Conservation (phyloP, 1,139 yeast species). For the Magnusiomyces fungicola region DNA sequence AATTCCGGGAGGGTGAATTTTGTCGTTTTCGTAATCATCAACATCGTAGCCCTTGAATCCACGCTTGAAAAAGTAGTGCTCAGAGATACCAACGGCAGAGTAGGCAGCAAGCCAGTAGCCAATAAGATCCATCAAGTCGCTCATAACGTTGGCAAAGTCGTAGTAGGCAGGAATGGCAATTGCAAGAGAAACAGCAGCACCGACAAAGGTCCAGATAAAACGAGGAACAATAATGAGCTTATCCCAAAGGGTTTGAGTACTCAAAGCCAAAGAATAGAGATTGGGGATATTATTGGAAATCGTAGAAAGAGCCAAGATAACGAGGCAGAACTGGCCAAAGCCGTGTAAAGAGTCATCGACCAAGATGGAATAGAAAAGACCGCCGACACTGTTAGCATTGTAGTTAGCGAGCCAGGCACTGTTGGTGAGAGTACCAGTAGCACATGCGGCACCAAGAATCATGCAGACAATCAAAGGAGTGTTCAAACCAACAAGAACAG, state of each 20-base stretch:
- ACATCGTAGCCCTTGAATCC: slow-evolving; percentile 58
- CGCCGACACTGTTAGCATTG: slow-evolving; percentile 59
- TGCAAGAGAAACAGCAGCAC: slow-evolving; percentile 71
- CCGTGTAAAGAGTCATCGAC: slow-evolving; percentile 76
- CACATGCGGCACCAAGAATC: slow-evolving; percentile 84
- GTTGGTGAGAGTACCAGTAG: slow-evolving; percentile 47
- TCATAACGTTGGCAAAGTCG: slow-evolving; percentile 63
- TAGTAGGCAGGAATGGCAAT: slow-evolving; percentile 85
- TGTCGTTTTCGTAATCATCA: slow-evolving; percentile 49
- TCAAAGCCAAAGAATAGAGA: slow-evolving; percentile 80
- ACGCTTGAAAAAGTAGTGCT: slow-evolving; percentile 63
- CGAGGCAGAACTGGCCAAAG: slow-evolving; percentile 87
- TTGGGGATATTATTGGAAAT: slow-evolving; percentile 89
- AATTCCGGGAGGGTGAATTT: slow-evolving; percentile 59
- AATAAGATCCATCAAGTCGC: slow-evolving; percentile 81
- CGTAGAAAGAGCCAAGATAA: slow-evolving; percentile 71
- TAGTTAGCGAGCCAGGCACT: slow-evolving; percentile 47
- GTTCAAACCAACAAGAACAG: slow-evolving; percentile 56
- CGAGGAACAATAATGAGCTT: slow-evolving; percentile 68
- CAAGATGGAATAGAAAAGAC: slow-evolving; percentile 68
- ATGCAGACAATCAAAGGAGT: slow-evolving; percentile 65
- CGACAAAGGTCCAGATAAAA: slow-evolving; percentile 68
- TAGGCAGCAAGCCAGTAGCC: slow-evolving; percentile 89
- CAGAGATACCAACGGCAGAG: slow-evolving; percentile 61
- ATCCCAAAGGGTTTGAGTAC: slow-evolving; percentile 79